Evolutionary conservation across 257 asterid species (phyloP), one percentile per base, ranked within the genome.

Genomic region (Ilex aquifolium): DNA sequence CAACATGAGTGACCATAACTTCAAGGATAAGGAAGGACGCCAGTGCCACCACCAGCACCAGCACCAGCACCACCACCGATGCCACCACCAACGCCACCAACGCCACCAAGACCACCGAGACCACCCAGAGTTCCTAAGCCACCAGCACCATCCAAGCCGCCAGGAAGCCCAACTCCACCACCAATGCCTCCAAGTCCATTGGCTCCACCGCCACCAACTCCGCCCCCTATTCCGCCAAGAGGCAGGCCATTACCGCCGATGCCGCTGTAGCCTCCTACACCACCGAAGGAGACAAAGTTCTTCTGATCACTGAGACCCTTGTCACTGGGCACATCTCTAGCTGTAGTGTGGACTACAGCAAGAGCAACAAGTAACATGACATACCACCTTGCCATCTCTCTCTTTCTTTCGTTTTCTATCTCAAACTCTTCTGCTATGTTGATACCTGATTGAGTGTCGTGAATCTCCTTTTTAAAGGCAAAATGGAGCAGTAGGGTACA

Each of bases 21-120:
- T 77, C 79, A 77, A 1, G 83, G 80, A n/a, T 36, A 56, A 11
- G 83, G 78, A 40, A 71, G 73, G 39, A 50, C 59, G 11, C 76
- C 74, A 9, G 65, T 32, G 3, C 59, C 70, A 29, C 56, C 46
- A 4, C 64, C 65, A 3, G 51, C 7, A 17, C 71, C 74, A 2
- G 65, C 71, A 16, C 62, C 56, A 4, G 4, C 4, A 0, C 83
- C 83, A 4, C 67, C 76, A 1, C n/a, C n/a, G n/a, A n/a, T n/a
- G n/a, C n/a, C 74, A 2, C 69, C 71, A 16, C 62, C 56, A 4
- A 7, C 4, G 0, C 83, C 83, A 4, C 67, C 76, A 1, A 14
- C 17, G 9, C 69, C 56, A 4, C 29, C 65, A 21, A 7, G 6
- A 0, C 83, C 83, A 4, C 67, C 76, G 1, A 14, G 27, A 13